These are phyloP conservation scores for Gloeophyllum trabeum DNA, from an alignment of 768 basidiomycete genomes.

Conservation along the genomic window DNA sequence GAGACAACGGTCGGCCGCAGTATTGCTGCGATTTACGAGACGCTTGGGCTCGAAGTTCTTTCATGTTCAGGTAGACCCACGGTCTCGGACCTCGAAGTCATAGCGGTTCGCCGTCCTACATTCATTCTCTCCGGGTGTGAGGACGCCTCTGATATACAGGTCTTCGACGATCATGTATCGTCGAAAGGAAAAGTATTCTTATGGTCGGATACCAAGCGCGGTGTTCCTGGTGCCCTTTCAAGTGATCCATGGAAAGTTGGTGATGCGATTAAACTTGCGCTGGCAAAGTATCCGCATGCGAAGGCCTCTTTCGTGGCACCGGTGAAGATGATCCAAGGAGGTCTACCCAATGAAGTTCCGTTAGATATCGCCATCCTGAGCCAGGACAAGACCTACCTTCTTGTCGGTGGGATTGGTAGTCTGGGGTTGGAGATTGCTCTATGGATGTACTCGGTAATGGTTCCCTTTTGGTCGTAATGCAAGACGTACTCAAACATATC, in stretches of 20 bases:
- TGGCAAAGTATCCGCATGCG: not conserved
- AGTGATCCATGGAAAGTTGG: conserved; percentile 7
- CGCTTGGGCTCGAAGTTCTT: no score
- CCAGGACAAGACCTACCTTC: conserved; percentile 5
- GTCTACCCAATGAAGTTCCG: no score
- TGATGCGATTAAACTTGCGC: conserved; percentile 7
- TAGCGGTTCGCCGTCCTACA: not conserved
- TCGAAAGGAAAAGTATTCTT: conserved; percentile 3
- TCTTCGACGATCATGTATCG: conserved; percentile 1
- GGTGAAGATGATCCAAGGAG: not conserved
- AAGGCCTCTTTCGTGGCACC: not conserved
- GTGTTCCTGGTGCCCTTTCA: conserved; percentile 1
- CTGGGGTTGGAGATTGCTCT: not conserved
- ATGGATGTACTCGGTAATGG: not conserved
- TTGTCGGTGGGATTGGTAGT: conserved; percentile 4
- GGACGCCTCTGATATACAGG: not conserved
- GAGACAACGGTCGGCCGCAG: no score
- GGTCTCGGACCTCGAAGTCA: no score
- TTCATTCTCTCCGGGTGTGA: conserved; percentile 7
- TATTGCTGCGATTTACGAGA: no score
- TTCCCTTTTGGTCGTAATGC: not conserved
- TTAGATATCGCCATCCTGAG: conserved; percentile 7
- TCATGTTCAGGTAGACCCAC: no score
- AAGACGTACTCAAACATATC: not conserved
- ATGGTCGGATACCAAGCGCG: conserved; percentile 7